Evolutionary conservation across 2,329 filamentous ascomycete species (phyloP).

Genomic region (Aspergillus candidus): DNA sequence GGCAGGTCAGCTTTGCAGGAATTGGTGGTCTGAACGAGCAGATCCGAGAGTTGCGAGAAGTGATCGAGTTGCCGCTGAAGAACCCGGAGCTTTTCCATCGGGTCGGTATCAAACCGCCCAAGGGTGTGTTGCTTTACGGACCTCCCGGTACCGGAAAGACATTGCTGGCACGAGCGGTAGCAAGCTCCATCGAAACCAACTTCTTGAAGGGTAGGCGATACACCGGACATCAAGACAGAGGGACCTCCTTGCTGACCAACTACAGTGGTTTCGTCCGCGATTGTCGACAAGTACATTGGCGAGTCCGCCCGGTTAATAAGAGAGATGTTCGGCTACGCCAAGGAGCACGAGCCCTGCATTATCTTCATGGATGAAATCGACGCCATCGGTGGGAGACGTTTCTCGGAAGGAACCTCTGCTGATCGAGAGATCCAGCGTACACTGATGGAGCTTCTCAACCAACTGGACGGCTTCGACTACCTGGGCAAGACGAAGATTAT

Average conservation of each 20-base stretch:
- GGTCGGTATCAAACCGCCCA: conserved; percentile 97
- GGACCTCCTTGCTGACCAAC: conserved; percentile 6
- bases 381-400: conserved; percentile 91
- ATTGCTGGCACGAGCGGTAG: conserved; percentile 84
- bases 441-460: conserved; percentile 96
- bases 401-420: conserved; percentile 94
- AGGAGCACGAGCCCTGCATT: conserved; percentile 98
- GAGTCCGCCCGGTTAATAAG: conserved; percentile 95
- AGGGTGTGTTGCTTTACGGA: conserved; percentile 92
- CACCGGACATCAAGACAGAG: not conserved
- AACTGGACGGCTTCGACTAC: conserved; percentile 98
- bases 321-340: conserved; percentile 99
- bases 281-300: conserved; percentile 99
- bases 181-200: conserved; percentile 94
- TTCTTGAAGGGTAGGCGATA: conserved; percentile 76
- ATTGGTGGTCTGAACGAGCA: conserved; percentile 98
- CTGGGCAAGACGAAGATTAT: conserved; percentile 99
- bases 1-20: conserved; percentile 94
- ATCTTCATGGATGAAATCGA: conserved; percentile 99
- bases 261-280: conserved; percentile 91
- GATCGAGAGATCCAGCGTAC: conserved; percentile 98
- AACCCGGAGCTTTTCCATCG: conserved; percentile 96
- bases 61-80: conserved; percentile 96
- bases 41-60: conserved; percentile 93
- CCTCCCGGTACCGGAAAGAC: conserved; percentile 98